Percentiles rank a stretch among this genome's conserved stretches.
These are phyloP conservation scores for Coniochaeta sp. DNA, from an alignment of 2,329 filamentous ascomycete genomes.

Conservation along the genomic window DNA sequence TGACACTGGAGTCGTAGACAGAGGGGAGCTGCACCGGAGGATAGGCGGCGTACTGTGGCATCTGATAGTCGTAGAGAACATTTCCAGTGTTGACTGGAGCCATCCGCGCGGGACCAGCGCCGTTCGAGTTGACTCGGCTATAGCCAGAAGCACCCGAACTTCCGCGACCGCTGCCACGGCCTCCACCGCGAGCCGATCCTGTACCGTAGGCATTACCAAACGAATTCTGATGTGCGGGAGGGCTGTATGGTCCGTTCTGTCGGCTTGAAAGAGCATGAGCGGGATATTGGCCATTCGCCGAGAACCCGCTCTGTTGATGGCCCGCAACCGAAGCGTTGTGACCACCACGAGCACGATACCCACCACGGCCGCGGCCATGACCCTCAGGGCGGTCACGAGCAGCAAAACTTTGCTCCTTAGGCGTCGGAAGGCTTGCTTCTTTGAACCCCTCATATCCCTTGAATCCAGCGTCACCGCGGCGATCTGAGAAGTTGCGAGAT, in stretches of 20 bases:
- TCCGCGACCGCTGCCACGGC: constrained; percentile 2
- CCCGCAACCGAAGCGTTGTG: constrained; percentile 26
- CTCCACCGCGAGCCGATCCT: neutral
- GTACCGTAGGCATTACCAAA: constrained; percentile 19
- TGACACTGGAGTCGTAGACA: constrained; percentile 12
- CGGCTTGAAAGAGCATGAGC: constrained; percentile 21
- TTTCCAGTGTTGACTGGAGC: constrained; percentile 28
- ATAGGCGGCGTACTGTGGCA: constrained; percentile 50
- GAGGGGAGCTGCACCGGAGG: constrained; percentile 1
- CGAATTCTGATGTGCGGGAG: constrained; percentile 32
- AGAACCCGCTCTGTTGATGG: constrained; percentile 27
- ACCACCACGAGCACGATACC: constrained; percentile 37
- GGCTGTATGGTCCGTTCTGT: constrained; percentile 33
- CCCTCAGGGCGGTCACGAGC: constrained; percentile 27
- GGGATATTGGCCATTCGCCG: constrained; percentile 25
- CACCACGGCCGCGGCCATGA: constrained; percentile 30
- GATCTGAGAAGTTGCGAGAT: neutral
- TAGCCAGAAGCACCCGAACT: neutral
- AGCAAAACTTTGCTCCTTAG: constrained; percentile 17
- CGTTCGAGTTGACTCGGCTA: constrained; percentile 10
- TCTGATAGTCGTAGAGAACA: constrained; percentile 29
- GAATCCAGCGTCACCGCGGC: neutral
- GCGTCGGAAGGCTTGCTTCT: constrained; percentile 10
- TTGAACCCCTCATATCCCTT: constrained; percentile 11
- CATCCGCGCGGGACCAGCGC: constrained; percentile 15